Percentiles rank a stretch among this genome's conserved stretches.
Conservation (phyloP, 2,329 filamentous ascomycete genomes). For the Hymenoscyphus salicellus region DNA sequence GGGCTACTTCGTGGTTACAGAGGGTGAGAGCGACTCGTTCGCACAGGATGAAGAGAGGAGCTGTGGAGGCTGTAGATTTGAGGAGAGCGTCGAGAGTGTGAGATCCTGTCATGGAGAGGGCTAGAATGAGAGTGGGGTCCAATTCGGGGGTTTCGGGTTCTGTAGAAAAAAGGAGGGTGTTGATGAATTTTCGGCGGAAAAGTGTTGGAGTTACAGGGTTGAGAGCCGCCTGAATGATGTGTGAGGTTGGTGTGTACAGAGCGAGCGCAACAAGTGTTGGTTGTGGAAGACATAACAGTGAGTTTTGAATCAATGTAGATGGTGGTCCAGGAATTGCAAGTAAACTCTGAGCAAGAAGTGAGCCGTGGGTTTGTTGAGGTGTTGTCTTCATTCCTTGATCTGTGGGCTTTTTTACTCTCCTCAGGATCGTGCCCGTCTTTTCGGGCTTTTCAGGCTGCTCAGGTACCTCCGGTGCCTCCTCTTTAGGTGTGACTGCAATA, state of each 20-base stretch:
- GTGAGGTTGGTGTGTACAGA: conserved; percentile 47
- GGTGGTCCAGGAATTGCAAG: conserved; percentile 69
- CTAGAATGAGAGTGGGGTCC: conserved; percentile 27
- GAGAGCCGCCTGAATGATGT: conserved; percentile 63
- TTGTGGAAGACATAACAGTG: conserved; percentile 58
- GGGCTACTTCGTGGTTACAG: conserved; percentile 52
- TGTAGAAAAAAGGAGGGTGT: conserved; percentile 48
- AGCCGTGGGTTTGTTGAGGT: conserved; percentile 70
- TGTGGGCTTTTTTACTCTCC: conserved; percentile 24
- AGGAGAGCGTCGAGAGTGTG: conserved; percentile 67
- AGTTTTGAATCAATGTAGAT: conserved; percentile 68
- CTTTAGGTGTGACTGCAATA: conserved; percentile 35
- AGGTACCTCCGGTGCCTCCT: conserved; percentile 31
- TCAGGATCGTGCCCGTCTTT: not conserved
- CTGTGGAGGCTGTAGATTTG: conserved; percentile 31
- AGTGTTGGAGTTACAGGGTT: conserved; percentile 52
- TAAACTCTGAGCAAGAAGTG: conserved; percentile 76
- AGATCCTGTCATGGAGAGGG: conserved; percentile 60
- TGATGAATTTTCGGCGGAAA: conserved; percentile 61
- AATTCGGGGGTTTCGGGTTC: conserved; percentile 6
- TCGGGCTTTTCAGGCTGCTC: conserved; percentile 31
- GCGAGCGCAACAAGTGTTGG: conserved; percentile 63
- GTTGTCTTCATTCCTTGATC: conserved; percentile 25
- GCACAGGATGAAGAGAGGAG: conserved; percentile 58
- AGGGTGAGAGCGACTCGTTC: conserved; percentile 66